phyloP scores from a whole-genome alignment of 495 filamentous ascomycete species.

The Penicillium simplicissimum region DNA sequence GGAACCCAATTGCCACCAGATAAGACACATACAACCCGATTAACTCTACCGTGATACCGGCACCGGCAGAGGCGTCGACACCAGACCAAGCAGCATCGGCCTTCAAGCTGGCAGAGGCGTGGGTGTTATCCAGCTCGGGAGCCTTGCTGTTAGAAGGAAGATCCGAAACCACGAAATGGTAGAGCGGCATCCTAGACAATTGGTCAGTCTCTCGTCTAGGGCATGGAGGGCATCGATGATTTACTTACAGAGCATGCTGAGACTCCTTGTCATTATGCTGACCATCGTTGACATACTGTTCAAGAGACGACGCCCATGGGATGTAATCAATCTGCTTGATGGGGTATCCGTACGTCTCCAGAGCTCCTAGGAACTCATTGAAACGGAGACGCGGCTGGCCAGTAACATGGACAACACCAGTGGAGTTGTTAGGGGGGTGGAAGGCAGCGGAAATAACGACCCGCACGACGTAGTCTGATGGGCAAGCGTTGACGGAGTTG shows the following conservation, averaged over 20 bases:
- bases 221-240: not conserved
- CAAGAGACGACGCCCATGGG: constrained; percentile 51
- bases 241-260: constrained; percentile 63
- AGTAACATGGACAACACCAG: constrained; percentile 75
- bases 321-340: constrained; percentile 68
- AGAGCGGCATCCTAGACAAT: constrained; percentile 68
- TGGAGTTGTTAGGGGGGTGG: constrained; percentile 51
- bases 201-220: not conserved
- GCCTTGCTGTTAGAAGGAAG: constrained; percentile 77
- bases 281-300: constrained; percentile 63
- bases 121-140: constrained; percentile 76
- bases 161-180: constrained; percentile 79
- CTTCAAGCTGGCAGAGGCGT: constrained; percentile 64
- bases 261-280: constrained; percentile 58
- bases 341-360: constrained; percentile 77
- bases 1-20: constrained; percentile 69
- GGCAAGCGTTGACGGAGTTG: constrained; percentile 91
- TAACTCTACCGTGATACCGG: constrained; percentile 63
- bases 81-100: constrained; percentile 64
- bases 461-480: constrained; percentile 79
- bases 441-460: constrained; percentile 75
- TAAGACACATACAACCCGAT: constrained; percentile 76
- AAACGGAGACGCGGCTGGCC: constrained; percentile 77
- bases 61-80: constrained; percentile 61
- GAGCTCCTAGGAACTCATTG: constrained; percentile 70